Base-by-base conservation (phyloP, 768 basidiomycete genomes). In the Amanita brunnescens region DNA sequence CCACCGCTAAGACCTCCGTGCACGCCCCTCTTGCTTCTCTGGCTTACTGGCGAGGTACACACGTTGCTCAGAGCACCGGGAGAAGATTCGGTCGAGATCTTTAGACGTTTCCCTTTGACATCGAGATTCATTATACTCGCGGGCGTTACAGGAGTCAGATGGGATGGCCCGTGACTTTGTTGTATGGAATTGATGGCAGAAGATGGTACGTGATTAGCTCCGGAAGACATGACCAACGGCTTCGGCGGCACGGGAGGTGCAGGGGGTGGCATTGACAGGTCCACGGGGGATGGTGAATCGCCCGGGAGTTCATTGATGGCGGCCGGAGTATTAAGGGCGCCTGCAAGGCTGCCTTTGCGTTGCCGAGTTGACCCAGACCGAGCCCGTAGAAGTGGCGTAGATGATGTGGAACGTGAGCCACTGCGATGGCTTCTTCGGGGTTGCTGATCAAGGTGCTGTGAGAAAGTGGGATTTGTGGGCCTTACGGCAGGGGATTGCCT, bases 81-180 rank as follows among this genome's bases (percentile, higher is more conserved):
- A 5, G 57, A 23, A 43, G 59, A 7, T 14, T 42, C 49, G 10
- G 42, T 51, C 14, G 37, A 14, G 30, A 44, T 21, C 42, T 51
- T 51, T 35, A 12, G 63, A 41, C 23, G 65, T 64, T n/a, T 67
- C 65, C 32, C 52, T 60, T 49, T 64, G 69, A 13, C 58, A 64
- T 39, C 53, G 6, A 98, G 73, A 56, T 94, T 94, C 89, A 97
- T 91, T 61, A 97, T 86, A 52, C 82, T 88, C 0, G 91, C 87
- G 0, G 94, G 94, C 0, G 94, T 96, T 39, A 91, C 90, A 5
- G 94, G 94, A 4, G 73, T 79, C 54, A 82, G 63, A 54, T 70
- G 73, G 62, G 63, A 33, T 16, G 33, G 10, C 20, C 24, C 48
- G 5, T 41, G 13, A n/a, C 12, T 23, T 38, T 50, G 26, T 16